A percentile compares a stretch with the other conserved stretches of the same genome.
phyloP scores from a whole-genome alignment of 805 yeast genomes.

The Nakazawaea ambrosiae region DNA sequence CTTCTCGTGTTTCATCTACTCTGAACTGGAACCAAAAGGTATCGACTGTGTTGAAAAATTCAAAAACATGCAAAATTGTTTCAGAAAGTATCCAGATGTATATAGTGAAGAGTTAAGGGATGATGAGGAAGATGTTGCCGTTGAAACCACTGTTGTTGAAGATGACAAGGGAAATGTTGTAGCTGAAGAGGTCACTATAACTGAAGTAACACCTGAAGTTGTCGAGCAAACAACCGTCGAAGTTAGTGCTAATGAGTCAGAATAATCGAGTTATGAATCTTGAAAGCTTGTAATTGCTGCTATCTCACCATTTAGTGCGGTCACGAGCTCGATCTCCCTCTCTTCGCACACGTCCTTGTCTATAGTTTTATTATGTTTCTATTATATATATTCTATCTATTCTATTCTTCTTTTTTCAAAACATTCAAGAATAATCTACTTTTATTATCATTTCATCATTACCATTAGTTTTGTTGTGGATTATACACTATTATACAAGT shows the following conservation, averaged over 20 bases:
- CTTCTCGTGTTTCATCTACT: slow-evolving; percentile 89
- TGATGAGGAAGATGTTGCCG: slow-evolving; percentile 36
- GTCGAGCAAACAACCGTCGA: slow-evolving; percentile 6
- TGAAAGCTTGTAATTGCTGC: no score
- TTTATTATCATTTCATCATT: no score
- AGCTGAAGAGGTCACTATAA: slow-evolving; percentile 12
- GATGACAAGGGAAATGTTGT: slow-evolving; percentile 13
- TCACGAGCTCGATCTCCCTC: no score
- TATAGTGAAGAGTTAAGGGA: slow-evolving; percentile 88
- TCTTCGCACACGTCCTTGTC: no score
- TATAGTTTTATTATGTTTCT: no score
- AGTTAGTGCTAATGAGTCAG: slow-evolving; percentile 7
- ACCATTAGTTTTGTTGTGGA: no score
- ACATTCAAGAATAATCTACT: no score
- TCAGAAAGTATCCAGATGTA: slow-evolving; percentile 86
- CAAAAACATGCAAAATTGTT: slow-evolving; percentile 88
- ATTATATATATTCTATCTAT: no score
- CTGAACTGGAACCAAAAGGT: slow-evolving; percentile 94
- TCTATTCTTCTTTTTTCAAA: no score
- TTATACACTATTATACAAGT: background rate
- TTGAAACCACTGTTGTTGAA: slow-evolving; percentile 2
- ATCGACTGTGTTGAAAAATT: slow-evolving; percentile 90
- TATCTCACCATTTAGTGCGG: no score
- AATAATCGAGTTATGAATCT: no score
- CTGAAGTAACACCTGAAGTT: background rate